These are phyloP conservation scores for Comarum palustre DNA, from an alignment of 306 rosid genomes.

Conservation along the genomic window DNA sequence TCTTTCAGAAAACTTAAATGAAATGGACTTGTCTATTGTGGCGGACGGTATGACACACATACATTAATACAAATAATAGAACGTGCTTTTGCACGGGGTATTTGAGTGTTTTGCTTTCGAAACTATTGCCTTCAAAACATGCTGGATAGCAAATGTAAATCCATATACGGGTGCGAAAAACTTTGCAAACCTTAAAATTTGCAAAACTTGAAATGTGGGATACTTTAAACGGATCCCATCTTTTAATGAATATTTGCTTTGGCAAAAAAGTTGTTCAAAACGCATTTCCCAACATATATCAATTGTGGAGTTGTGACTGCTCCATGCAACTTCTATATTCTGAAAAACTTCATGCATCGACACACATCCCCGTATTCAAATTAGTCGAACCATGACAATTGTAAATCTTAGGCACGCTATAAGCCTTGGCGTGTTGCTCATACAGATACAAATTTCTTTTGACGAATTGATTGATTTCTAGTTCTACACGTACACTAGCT, in stretches of 20 bases:
- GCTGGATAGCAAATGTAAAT: neutral
- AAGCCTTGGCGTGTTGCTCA: no score
- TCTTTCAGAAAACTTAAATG: neutral
- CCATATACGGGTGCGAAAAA: neutral
- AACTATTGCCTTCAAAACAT: no score
- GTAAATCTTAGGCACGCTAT: no score
- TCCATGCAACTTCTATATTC: neutral
- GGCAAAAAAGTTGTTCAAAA: neutral
- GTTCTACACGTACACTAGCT: no score
- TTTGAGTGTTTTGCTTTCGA: no score
- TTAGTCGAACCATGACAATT: no score
- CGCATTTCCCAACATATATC: slow-evolving; percentile 8
- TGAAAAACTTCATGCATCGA: neutral
- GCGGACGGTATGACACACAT: no score
- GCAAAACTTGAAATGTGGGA: neutral
- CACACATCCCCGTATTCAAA: neutral
- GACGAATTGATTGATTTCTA: no score
- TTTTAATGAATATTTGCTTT: slow-evolving; percentile 1
- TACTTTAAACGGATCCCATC: neutral
- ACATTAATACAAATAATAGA: no score
- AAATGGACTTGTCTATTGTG: no score
- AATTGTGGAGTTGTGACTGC: neutral
- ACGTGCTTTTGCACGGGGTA: no score
- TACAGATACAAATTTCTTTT: no score
- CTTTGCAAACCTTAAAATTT: slow-evolving; percentile 6